Evolutionary conservation across 1,284 basidiomycete species (phyloP).

Genomic region (Marasmius tenuissimus): DNA sequence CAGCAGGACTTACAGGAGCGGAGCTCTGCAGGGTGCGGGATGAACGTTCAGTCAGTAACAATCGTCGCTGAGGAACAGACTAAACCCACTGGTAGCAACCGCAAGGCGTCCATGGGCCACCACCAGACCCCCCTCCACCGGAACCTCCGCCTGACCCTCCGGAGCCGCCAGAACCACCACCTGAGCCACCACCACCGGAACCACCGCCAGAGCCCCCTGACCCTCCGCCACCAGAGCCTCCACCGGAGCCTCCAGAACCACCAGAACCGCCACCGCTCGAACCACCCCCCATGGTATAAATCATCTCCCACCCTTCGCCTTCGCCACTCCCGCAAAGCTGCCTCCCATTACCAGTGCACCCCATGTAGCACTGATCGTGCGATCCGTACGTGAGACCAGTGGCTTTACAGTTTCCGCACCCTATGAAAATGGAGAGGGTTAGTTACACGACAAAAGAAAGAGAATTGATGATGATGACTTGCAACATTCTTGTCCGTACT

Average conservation of each 20-base stretch:
- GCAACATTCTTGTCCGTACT: constrained; percentile 22
- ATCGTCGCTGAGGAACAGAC: too few relatives aligned
- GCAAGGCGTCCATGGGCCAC: not conserved
- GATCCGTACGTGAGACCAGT: not conserved
- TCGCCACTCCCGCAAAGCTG: not conserved
- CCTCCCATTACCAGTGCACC: not conserved
- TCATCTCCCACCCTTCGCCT: not conserved
- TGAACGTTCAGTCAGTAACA: not conserved
- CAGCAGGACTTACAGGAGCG: not conserved
- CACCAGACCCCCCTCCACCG: not conserved
- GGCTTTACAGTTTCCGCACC: not conserved
- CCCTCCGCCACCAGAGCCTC: not conserved
- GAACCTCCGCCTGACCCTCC: not conserved
- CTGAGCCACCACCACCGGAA: not conserved
- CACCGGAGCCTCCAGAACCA: not conserved
- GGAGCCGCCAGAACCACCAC: not conserved
- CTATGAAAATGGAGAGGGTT: not conserved
- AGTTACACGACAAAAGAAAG: not conserved
- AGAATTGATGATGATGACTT: constrained; percentile 5
- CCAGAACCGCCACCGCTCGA: not conserved
- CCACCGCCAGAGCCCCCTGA: not conserved
- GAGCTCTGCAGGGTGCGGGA: not conserved
- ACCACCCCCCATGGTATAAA: not conserved
- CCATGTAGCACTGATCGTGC: not conserved
- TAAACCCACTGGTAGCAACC: not conserved